These are phyloP conservation scores for Candida schatavii DNA, from an alignment of 805 yeast species.

Conservation along the genomic window DNA sequence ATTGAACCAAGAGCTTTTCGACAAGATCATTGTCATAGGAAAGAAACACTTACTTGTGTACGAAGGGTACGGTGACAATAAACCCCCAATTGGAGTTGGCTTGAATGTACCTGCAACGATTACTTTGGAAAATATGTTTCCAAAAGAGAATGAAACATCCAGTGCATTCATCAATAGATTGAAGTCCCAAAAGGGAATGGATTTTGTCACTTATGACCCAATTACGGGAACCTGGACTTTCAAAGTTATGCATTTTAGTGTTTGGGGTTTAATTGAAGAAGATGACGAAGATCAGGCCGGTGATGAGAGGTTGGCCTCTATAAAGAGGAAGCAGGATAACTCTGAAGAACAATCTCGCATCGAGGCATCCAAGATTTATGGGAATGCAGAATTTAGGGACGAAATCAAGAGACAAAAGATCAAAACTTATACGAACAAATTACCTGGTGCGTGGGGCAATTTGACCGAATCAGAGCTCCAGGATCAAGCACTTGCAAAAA, in stretches of 20 bases:
- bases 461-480: conserved; percentile 9
- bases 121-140: conserved; percentile 60
- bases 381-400: conserved; percentile 24
- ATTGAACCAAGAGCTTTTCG: conserved; percentile 43
- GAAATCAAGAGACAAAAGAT: conserved; percentile 36
- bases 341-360: conserved; percentile 42
- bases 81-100: conserved; percentile 66
- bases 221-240: conserved; percentile 74
- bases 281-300: conserved; percentile 38
- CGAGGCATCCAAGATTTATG: conserved; percentile 28
- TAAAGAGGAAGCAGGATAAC: conserved; percentile 32
- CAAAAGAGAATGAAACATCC: conserved; percentile 43
- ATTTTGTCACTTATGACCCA: conserved; percentile 77
- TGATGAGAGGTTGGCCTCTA: conserved; percentile 21
- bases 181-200: conserved; percentile 62
- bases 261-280: conserved; percentile 75
- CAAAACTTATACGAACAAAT: conserved; percentile 23
- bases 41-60: conserved; percentile 58
- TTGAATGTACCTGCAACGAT: conserved; percentile 76
- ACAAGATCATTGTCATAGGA: conserved; percentile 37
- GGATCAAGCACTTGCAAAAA: conserved; percentile 23
- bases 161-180: conserved; percentile 49
- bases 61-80: conserved; percentile 42
- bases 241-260: conserved; percentile 85
- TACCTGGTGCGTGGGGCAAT: conserved; percentile 39